These are phyloP conservation scores for Naganishia friedmannii DNA, from an alignment of 768 basidiomycete genomes.

Conservation along the genomic window DNA sequence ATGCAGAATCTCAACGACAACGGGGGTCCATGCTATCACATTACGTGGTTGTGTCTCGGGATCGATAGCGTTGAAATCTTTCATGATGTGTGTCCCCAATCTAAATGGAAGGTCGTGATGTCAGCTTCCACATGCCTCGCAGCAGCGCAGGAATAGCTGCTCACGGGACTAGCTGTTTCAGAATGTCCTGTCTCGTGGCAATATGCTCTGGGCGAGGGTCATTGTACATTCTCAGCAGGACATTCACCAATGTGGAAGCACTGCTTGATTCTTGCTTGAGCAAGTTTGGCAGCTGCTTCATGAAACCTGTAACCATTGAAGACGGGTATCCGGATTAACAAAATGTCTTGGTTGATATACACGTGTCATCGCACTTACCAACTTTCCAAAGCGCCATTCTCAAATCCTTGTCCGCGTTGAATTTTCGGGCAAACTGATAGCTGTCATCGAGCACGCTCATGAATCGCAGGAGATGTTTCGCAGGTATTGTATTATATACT, in stretches of 20 bases:
- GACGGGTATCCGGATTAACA: neutral
- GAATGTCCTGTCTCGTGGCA: slow-evolving; percentile 60
- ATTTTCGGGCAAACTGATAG: slow-evolving; percentile 93
- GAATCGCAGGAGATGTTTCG: slow-evolving; percentile 83
- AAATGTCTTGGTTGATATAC: too few species aligned
- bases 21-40: slow-evolving; percentile 97
- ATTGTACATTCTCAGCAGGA: slow-evolving; percentile 88
- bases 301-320: slow-evolving; percentile 69
- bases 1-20: slow-evolving; percentile 87
- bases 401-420: slow-evolving; percentile 97
- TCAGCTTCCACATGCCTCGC: slow-evolving; percentile 3
- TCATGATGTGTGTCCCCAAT: slow-evolving; percentile 78
- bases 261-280: slow-evolving; percentile 97
- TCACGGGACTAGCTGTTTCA: slow-evolving; percentile 66
- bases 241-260: slow-evolving; percentile 87
- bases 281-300: slow-evolving; percentile 97
- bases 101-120: slow-evolving; percentile 54
- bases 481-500: slow-evolving; percentile 89
- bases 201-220: slow-evolving; percentile 79
- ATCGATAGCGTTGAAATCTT: slow-evolving; percentile 85
- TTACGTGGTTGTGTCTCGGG: slow-evolving; percentile 90
- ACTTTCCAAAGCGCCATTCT: slow-evolving; percentile 99
- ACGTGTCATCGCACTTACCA: slow-evolving; percentile 62
- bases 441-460: slow-evolving; percentile 96
- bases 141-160: slow-evolving; percentile 52